Evolutionary conservation across 2,329 filamentous ascomycete genomes (phyloP), one percentile per base, ranked within the genome.

Genomic region (Cordyceps farinosa): DNA sequence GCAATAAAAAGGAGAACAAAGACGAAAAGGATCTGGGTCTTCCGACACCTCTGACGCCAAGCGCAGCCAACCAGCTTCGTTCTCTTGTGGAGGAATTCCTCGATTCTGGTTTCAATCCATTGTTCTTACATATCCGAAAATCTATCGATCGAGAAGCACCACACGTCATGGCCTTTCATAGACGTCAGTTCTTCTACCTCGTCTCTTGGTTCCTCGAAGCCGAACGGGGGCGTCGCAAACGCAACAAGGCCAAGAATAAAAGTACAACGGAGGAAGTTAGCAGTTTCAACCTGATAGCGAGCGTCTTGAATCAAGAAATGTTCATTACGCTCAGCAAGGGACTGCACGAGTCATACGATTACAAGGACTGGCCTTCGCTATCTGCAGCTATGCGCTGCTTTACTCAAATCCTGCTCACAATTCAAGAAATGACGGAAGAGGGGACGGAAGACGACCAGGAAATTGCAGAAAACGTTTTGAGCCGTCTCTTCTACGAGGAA

Each of bases 401-500:
- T 72, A 98, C 93, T 0, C 93, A 98, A 72, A 95, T 98, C 67
- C 81, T 97, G 27, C 82, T 97, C 32, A 97, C 93, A 0, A 90
- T 98, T 2, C 92, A 97, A 70, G 91, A 96, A 65, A 98, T 99
- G 93, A 82, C 88, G 1, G 87, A 90, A 53, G 95, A 91, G 1
- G 83, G 85, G 1, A 84, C 91, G 36, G 93, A 97, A 66, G 93
- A 97, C n/a, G 91, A 99, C 68, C 90, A 96, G 72, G 95, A 98
- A 69, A 98, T 99, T 73, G 94, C 95, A 0, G 94, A 99, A 73
- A 99, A 99, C 69, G 97, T 96, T 13, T 86, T 97, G 59, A 96
- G 90, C 70, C 91, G 94, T 65, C 91, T 99, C n/a, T 99, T 99
- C 74, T 99, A 99, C 77, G 95, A 99, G 75, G 92, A 98, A 72